Base-by-base conservation (phyloP, 2,329 filamentous ascomycete genomes). In the Aspergillus alliaceus region DNA sequence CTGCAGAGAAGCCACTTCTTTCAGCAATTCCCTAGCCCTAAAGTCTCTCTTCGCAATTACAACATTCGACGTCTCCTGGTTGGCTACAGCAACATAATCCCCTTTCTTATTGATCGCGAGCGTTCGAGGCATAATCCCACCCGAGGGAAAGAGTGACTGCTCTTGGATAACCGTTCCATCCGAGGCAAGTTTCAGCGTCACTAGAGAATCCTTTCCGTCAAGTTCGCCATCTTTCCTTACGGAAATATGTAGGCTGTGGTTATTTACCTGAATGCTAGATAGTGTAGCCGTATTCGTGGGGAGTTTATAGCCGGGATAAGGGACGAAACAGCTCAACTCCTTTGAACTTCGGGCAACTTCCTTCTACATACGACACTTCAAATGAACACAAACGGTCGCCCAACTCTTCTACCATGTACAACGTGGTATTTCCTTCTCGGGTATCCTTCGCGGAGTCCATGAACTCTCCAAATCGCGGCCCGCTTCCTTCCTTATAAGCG, bases 381-480 rank as follows among this genome's bases (percentile, higher is more conserved):
- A 82, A 88, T 0, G 77, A 72, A 1, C 81, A 79, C 14, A 85
- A 69, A 0, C 79, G 80, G 59, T 82, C 82, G 3, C 74, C 70
- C 50, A 90, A 75, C 72, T 91, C 88, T 51, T 80, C 80, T n/a
- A 84, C 78, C 3, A 89, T 69, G 51, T 74, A 75, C 69, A 75
- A 49, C 47, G 64, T 60, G 4, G 67, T 32, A 5, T 32, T 32
- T 32, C 8, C 31, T 11, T 32, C 31, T 69, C 49, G 63, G 22
- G 55, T 35, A 32, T 31, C 12, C n/a, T 27, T 51, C 61, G 4
- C 64, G 58, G 31, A 32, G n/a, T 63, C 65, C 72, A 67, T 80
- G 74, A 90, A 91, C n/a, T 78, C 76, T 11, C 80, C 81, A 66
- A 90, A 88, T 32, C 88, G 79, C 1, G 88, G 88, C 0, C 88